Evolutionary conservation across 2,329 filamentous ascomycete species (phyloP), one percentile per base, ranked within the genome.

Genomic region (Grosmannia serpens): DNA sequence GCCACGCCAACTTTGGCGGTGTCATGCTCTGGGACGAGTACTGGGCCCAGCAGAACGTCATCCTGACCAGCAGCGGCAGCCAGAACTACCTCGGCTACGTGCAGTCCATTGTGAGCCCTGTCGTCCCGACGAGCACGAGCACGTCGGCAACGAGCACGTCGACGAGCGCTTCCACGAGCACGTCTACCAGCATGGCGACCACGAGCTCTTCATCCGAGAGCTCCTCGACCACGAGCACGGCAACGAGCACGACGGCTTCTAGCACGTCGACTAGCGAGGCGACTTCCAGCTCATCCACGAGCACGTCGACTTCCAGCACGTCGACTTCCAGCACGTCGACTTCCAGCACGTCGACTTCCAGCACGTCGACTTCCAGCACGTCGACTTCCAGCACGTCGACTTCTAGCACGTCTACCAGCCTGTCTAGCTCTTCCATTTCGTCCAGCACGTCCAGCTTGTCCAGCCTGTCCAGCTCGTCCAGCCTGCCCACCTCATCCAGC

Each of bases 21-120:
- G 62, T 69, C 59, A 71, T 69, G 65, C 59, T 74, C 50, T 72
- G 69, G 69, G 70, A 72, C 55, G 67, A 64, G 54, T 60, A 59
- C 51, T 65, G 54, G 20, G 66, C 62, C 55, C 60, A 59, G 51
- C 44, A 63, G 26, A 62, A 63, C 44, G 11, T 44, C 11, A n/a
- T 54, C 41, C 51, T 56, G 22, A 35, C 53, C 5, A 27, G 57
- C 52, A 62, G 61, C 50, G 60, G 68, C 60, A 56, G 53, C n/a
- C 50, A 67, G 9, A 65, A 67, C 58, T 65, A 65, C 31, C n/a
- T 63, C 41, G 33, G 46, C 20, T 35, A 58, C 52, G 52, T 61
- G 58, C n/a, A 61, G 55, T 55, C 38, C 10, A 3, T 33, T 15
- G 22, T 55, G 22, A 5, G 20, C n/a, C 31, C 52, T 11, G 11